These are phyloP conservation scores for Acorus calamus DNA, from an alignment of 106 monocot genomes.

Conservation along the genomic window DNA sequence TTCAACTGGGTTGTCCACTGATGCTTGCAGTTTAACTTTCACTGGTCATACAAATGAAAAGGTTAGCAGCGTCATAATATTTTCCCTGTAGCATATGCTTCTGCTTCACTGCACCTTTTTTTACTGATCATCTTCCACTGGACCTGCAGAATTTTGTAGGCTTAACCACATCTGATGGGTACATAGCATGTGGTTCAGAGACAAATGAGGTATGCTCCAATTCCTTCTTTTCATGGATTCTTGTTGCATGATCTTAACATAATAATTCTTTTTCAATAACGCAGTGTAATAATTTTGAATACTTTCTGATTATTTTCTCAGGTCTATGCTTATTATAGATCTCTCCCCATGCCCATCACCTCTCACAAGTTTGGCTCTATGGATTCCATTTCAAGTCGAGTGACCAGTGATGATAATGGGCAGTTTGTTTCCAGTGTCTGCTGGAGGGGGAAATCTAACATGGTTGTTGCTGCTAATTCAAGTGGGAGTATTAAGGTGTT, in stretches of 20 bases:
- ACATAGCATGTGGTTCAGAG: constrained; percentile 92
- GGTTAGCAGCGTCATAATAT: constrained; percentile 27
- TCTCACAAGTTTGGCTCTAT: constrained; percentile 85
- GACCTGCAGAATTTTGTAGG: constrained; percentile 91
- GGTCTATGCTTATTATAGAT: constrained; percentile 86
- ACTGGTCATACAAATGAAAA: constrained; percentile 85
- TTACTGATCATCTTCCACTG: constrained; percentile 1
- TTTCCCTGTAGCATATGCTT: background rate
- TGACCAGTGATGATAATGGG: constrained; percentile 53
- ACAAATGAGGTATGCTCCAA: constrained; percentile 57
- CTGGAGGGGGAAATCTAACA: constrained; percentile 73
- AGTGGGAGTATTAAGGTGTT: constrained; percentile 74
- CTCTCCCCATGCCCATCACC: constrained; percentile 85
- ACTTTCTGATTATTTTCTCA: constrained; percentile 10
- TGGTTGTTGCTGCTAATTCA: constrained; percentile 80
- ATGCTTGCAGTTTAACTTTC: constrained; percentile 72
- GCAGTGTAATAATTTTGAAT: background rate
- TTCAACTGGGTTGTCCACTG: constrained; percentile 37
- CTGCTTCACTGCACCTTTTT: background rate
- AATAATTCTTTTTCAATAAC: background rate
- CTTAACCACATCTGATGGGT: constrained; percentile 84
- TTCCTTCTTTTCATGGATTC: constrained; percentile 1
- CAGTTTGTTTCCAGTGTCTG: constrained; percentile 96
- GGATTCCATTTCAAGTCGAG: constrained; percentile 74
- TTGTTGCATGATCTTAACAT: background rate